phyloP scores from a whole-genome alignment of 78 protist species.

The Dictyostelium purpureum region DNA sequence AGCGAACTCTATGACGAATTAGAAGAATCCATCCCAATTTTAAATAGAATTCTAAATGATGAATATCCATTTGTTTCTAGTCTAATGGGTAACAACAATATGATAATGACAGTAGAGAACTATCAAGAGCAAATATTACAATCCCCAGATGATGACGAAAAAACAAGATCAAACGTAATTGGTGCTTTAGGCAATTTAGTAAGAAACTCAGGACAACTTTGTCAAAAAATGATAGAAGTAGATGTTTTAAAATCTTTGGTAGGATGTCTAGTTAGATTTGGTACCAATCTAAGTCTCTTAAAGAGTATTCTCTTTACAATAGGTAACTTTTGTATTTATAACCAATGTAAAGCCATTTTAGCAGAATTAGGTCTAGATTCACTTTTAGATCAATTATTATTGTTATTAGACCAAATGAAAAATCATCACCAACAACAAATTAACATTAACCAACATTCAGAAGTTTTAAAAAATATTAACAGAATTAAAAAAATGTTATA shows the following conservation, averaged over 20 bases:
- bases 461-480: too few relatives aligned
- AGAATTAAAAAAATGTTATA: too few relatives aligned
- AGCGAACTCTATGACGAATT: conserved; percentile 57
- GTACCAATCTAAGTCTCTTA: not conserved
- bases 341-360: conserved; percentile 3
- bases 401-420: too few relatives aligned
- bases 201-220: conserved; percentile 71
- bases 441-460: too few relatives aligned
- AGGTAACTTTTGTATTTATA: conserved; percentile 25
- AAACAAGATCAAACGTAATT: conserved; percentile 90
- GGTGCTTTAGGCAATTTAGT: conserved; percentile 94
- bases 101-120: not conserved
- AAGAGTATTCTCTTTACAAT: conserved; percentile 25
- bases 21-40: not conserved
- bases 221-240: conserved; percentile 9
- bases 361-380: not conserved
- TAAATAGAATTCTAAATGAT: not conserved
- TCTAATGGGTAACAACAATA: too few relatives aligned
- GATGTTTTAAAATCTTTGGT: not conserved
- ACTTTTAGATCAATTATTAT: not conserved
- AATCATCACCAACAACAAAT: too few relatives aligned
- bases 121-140: not conserved
- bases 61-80: conserved; percentile 15
- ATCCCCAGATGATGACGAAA: conserved; percentile 73
- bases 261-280: not conserved